These are phyloP conservation scores for Kingdonia uniflora DNA, from an alignment of 164 flowering plant species.

Conservation along the genomic window DNA sequence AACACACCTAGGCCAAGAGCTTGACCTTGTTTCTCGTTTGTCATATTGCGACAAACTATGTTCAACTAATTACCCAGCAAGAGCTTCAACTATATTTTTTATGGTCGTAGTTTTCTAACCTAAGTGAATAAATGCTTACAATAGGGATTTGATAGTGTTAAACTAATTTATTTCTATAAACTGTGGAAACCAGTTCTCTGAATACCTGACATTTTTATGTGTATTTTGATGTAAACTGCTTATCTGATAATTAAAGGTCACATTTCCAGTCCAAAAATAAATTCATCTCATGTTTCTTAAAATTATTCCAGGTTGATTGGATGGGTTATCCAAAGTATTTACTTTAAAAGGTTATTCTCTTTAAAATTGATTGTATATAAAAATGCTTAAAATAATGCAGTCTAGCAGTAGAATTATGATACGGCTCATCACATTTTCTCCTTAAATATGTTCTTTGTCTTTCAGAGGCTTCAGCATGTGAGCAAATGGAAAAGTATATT, in stretches of 20 bases:
- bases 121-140: too few species aligned
- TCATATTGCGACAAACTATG: not conserved
- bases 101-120: too few species aligned
- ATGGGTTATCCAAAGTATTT: not conserved
- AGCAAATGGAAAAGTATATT: conserved; percentile 79
- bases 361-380: not conserved
- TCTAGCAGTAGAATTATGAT: not conserved
- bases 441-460: conserved; percentile 11
- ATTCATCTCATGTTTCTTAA: too few species aligned
- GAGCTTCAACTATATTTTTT: not conserved
- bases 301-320: not conserved
- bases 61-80: not conserved
- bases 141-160: too few species aligned
- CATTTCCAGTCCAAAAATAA: too few species aligned
- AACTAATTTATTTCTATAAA: too few species aligned
- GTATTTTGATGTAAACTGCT: too few species aligned
- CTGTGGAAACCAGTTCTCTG: too few species aligned
- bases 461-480: conserved; percentile 70
- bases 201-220: too few species aligned
- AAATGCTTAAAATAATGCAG: not conserved
- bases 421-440: not conserved
- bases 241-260: too few species aligned
- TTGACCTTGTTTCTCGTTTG: not conserved
- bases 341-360: not conserved
- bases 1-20: not conserved